Percentiles rank a stretch among this genome's conserved stretches.
Evolutionary conservation across 1,284 basidiomycete species (phyloP).

Genomic region (Puccinia coronata): DNA sequence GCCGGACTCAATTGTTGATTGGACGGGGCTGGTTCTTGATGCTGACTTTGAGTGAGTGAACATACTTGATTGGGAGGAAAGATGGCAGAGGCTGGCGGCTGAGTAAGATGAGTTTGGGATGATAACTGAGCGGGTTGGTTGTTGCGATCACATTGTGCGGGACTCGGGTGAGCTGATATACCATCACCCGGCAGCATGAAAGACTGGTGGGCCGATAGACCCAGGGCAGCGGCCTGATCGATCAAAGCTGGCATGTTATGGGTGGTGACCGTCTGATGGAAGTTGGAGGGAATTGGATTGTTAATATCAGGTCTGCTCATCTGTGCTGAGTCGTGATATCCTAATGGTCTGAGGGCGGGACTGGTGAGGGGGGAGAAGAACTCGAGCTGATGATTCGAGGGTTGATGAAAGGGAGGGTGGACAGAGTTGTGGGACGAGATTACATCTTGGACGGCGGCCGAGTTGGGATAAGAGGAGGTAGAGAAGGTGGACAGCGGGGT

Average conservation of each 20-base stretch:
- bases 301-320: conserved; percentile 52
- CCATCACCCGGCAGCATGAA: background rate
- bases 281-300: conserved; percentile 47
- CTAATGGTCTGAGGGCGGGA: conserved; percentile 63
- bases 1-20: background rate
- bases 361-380: conserved; percentile 66
- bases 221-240: conserved; percentile 53
- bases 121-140: conserved; percentile 3
- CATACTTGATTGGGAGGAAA: conserved; percentile 3
- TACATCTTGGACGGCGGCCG: conserved; percentile 50
- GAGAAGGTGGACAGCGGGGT: conserved; percentile 45
- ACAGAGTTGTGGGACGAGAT: conserved; percentile 49
- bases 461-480: conserved; percentile 25
- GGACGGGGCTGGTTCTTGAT: background rate
- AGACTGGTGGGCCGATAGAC: conserved; percentile 50
- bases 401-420: conserved; percentile 55
- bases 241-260: conserved; percentile 50
- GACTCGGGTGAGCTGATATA: background rate
- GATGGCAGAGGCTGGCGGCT: conserved; percentile 13
- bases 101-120: background rate
- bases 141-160: background rate
- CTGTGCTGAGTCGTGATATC: conserved; percentile 54
- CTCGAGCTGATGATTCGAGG: conserved; percentile 59
- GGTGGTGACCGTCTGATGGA: conserved; percentile 53
- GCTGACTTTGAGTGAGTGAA: background rate